phyloP scores from a whole-genome alignment of 2,329 filamentous ascomycete genomes.

The Cryphonectria parasitica region DNA sequence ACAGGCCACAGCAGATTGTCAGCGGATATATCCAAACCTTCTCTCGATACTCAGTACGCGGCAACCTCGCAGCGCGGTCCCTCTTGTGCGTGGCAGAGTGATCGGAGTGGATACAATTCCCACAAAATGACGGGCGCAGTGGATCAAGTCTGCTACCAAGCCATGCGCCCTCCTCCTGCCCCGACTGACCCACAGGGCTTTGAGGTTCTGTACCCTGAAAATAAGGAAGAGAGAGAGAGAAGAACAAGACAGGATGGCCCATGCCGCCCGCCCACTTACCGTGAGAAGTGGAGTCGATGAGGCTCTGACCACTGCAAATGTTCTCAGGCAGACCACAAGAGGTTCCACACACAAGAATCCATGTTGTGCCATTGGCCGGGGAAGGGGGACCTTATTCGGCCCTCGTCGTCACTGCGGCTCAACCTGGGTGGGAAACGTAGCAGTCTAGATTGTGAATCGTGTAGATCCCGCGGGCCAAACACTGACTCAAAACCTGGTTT shows the following conservation, averaged over 20 bases:
- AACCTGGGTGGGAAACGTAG: conserved; percentile 2
- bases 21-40: conserved; percentile 3
- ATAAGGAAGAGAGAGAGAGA: background rate
- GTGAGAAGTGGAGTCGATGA: background rate
- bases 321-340: background rate
- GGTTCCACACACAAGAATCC: background rate
- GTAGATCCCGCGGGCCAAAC: conserved; percentile 1
- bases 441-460: background rate
- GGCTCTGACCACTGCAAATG: background rate
- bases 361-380: conserved; percentile 10
- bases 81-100: conserved; percentile 4
- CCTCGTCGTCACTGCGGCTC: background rate
- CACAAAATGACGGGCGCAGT: background rate
- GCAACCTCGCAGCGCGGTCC: background rate
- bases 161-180: background rate
- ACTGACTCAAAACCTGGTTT: conserved; percentile 1
- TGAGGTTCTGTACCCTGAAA: background rate
- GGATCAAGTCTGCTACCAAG: conserved; percentile 15
- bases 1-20: conserved; percentile 1
- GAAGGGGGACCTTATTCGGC: background rate
- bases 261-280: background rate
- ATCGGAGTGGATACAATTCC: conserved; percentile 14
- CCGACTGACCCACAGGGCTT: background rate
- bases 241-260: background rate
- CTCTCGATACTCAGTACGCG: background rate